Evolutionary conservation across 2,329 filamentous ascomycete genomes (phyloP), one percentile per base, ranked within the genome.

Genomic region (Fusarium sp.): DNA sequence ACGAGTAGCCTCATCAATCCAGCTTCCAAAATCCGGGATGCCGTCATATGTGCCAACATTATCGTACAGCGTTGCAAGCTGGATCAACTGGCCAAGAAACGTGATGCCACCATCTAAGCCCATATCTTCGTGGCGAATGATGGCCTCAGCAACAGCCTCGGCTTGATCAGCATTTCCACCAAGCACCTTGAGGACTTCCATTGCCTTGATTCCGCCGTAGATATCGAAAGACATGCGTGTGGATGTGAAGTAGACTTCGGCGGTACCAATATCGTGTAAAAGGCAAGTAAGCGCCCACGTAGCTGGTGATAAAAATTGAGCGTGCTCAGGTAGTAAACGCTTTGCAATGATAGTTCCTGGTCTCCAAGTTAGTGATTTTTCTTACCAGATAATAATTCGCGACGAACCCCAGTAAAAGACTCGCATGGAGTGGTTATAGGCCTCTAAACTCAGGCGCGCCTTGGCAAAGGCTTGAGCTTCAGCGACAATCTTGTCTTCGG

Each of bases 351-450:
- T 78, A 33, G 77, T 79, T 33, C 79, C 82, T 84, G 24, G 20
- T 13, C 16, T 16, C n/a, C n/a, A 26, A 2, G 5, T 41, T 12
- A 26, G 41, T 18, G 18, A 3, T 37, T 10, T 8, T 20, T 20
- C 9, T 16, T 2, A 16, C 4, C 23, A 16, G 16, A 10, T 12
- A 5, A n/a, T n/a, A n/a, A n/a, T n/a, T n/a, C n/a, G n/a, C n/a
- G n/a, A n/a, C 29, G 39, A 16, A 56, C 57, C 52, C 57, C 86
- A 93, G 73, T 89, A 89, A 75, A 86, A 93, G 3, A 93, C 91
- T 12, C 91, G 82, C 84, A 93, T 88, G 26, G 85, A 89, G 77
- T 93, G 91, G 72, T 92, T 89, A 76, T 88, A 93, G 0, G 89
- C 92, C 70, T 87, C 81, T 15, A 77, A 71, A 0, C 83, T 75